These are phyloP conservation scores for Carex cristatella DNA, from an alignment of 176 grass and related monocot genomes.

Conservation along the genomic window DNA sequence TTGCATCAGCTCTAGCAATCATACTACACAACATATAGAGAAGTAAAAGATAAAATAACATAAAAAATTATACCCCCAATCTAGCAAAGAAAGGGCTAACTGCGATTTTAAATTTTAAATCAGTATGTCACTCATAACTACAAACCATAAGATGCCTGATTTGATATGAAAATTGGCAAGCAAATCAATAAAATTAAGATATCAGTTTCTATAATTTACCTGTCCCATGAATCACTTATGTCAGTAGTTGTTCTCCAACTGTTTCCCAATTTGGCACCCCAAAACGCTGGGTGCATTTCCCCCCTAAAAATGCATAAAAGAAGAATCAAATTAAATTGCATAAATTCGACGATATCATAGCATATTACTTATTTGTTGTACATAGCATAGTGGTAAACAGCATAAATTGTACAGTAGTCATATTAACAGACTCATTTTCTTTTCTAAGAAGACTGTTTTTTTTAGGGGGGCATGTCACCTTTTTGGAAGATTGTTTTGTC, in stretches of 20 bases:
- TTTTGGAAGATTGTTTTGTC: too few relatives aligned
- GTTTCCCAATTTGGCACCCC: constrained; percentile 71
- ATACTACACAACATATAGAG: constrained; percentile 39
- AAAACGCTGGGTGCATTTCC: constrained; percentile 83
- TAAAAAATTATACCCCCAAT: not conserved
- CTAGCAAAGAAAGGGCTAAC: not conserved
- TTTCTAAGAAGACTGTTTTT: not conserved
- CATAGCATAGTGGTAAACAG: not conserved
- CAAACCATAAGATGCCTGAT: not conserved
- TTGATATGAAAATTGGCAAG: not conserved
- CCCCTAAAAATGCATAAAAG: constrained; percentile 42
- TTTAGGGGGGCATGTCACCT: not conserved
- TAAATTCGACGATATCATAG: not conserved
- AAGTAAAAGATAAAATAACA: not conserved
- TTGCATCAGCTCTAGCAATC: constrained; percentile 71
- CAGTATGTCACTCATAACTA: not conserved
- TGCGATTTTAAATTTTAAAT: not conserved
- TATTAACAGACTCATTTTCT: not conserved
- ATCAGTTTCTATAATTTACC: constrained; percentile 13
- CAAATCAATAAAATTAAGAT: not conserved
- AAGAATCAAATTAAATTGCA: not conserved
- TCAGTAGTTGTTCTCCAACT: constrained; percentile 87
- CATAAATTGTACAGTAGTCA: not conserved
- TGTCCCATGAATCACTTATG: constrained; percentile 77
- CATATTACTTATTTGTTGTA: not conserved